Evolutionary conservation across 441 rosid genomes (phyloP), one percentile per base, ranked within the genome.

Genomic region (Metrosideros polymorpha): DNA sequence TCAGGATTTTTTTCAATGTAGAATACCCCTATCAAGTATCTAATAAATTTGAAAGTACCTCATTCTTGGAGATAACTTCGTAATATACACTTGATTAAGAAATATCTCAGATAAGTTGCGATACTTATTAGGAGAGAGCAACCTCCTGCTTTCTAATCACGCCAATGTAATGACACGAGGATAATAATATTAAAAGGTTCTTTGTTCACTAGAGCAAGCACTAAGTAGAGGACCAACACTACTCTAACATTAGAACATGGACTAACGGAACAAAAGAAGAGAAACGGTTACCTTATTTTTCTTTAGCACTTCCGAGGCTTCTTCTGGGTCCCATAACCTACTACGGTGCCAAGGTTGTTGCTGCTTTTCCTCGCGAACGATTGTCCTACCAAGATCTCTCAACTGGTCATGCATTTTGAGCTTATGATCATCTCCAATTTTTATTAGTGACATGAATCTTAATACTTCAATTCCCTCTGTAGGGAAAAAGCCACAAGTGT

Each of bases 271-370:
- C 0, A 66, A 5, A 19, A 19, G 14, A 2, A 66, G 8, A 0
- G 1, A 66, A 66, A 66, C 0, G 0, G 15, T 9, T 35, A 35
- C 77, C 77, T 35, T 5, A 9, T 2, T 35, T 1, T 0, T 1
- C 45, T 19, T 19, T 9, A 66, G 7, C 77, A 66, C 77, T 19
- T 4, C 5, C 0, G 0, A 0, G 7, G 0, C 27, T 66, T 66
- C 45, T 1, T 35, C 0, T 1, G 0, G 9, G 14, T 32, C 45
- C 77, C 77, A 66, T 19, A 66, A 66, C 27, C 77, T 66, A 0
- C 45, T 66, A 5, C 7, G 27, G 13, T 3, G 0, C 0, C 0
- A 0, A 30, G 42, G 75, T 1, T 30, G 0, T 0, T 0, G 3
- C 0, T 0, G 24, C 0, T 30, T 4, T 17, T 30, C 75, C 6